Evolutionary conservation across 116 monocot genomes (phyloP), one percentile per base, ranked within the genome.

Genomic region (Posidonia oceanica): DNA sequence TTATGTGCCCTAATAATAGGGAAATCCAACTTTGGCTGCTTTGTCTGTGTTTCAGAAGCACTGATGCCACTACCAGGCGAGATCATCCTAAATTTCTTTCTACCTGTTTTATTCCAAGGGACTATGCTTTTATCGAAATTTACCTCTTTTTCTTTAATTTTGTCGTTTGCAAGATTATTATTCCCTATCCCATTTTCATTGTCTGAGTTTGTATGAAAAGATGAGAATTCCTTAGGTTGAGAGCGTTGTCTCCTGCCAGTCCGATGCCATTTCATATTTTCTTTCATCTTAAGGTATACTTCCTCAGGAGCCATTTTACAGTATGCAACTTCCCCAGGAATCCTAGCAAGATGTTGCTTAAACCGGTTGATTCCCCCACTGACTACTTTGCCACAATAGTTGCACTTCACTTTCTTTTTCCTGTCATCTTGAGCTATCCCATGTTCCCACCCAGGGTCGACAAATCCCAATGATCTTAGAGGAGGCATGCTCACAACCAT

Each of bases 371-470:
- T 86, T 52, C 86, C 83, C 17, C 86, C 82, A 73, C 86, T 86
- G 36, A 86, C 80, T 72, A 83, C 72, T 70, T 86, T 83, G 21
- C 77, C 75, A 70, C 86, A 86, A 48, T 82, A 86, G 60, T 86
- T 82, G 70, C 86, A 86, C 77, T 86, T 86, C 4, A 86, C 82
- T 55, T 86, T 86, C 52, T 81, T 85, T 58, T 82, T 82, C 73
- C 71, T 82, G 59, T 74, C 77, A 70, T 82, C 86, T 72, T 74
- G 77, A 61, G 86, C 79, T 72, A 82, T 37, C 16, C 86, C 85
- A 72, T 86, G 85, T 54, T 86, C 85, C 85, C 85, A 86, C 61
- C 86, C 86, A 61, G 86, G 86, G 52, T 86, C 86, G 38, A 76
- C 75, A 71, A 75, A 82, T 12, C 86, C 86, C 67, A 74, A 61